Evolutionary conservation across 768 basidiomycete genomes (phyloP).

Genomic region (Pleurotus cornucopiae): DNA sequence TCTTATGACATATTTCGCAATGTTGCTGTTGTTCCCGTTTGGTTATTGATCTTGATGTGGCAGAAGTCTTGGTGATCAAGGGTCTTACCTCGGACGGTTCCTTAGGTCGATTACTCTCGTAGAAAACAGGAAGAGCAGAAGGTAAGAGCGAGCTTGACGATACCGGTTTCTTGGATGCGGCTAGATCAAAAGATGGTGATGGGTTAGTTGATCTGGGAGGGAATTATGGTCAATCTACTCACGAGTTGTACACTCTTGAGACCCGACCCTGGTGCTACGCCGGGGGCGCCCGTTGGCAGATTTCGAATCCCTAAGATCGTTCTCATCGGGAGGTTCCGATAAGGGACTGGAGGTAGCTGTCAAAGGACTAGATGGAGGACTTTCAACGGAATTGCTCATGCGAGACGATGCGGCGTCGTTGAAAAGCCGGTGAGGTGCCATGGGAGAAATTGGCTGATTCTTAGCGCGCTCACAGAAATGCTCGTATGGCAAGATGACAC

Average conservation of each 20-base stretch:
- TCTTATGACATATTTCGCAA: constrained; percentile 92
- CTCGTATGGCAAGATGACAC: constrained; percentile 95
- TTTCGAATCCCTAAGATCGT: constrained; percentile 49
- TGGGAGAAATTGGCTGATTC: constrained; percentile 53
- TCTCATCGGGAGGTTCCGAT: constrained; percentile 79
- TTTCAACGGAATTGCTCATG: constrained; percentile 38
- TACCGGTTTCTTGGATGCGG: constrained; percentile 32
- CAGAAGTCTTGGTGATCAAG: constrained; percentile 14
- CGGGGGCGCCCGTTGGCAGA: constrained; percentile 40
- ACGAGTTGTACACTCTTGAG: constrained; percentile 47
- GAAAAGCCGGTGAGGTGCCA: constrained; percentile 19
- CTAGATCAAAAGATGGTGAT: constrained; percentile 12
- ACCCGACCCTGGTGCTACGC: constrained; percentile 47
- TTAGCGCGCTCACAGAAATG: constrained; percentile 78
- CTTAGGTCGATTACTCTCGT: constrained; percentile 42
- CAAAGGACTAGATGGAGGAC: constrained; percentile 69
- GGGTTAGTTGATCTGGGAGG: constrained; percentile 10
- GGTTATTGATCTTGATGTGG: constrained; percentile 22
- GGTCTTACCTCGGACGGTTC: constrained; percentile 50
- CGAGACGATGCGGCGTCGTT: constrained; percentile 42
- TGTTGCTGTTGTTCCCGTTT: constrained; percentile 47
- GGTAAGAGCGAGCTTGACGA: constrained; percentile 18
- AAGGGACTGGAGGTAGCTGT: constrained; percentile 75
- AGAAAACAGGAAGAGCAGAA: constrained; percentile 41
- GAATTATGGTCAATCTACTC: constrained; percentile 13